Evolutionary conservation across 1,284 basidiomycete genomes (phyloP).

Genomic region (Apiotrichum porosum): DNA sequence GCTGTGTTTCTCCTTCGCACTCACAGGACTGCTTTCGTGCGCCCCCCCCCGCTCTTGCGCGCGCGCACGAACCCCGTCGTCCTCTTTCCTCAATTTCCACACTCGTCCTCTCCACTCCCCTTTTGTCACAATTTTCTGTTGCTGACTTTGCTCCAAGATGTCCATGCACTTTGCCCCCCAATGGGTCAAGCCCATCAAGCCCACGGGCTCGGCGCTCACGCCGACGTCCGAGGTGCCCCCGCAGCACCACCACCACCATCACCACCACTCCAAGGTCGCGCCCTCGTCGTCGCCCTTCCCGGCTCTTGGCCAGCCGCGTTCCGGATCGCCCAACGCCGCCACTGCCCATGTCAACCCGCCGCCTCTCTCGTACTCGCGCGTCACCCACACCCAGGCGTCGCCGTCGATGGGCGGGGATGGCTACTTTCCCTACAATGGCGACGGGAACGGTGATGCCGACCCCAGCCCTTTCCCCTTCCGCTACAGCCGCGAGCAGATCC

Average conservation of each 20-base stretch:
- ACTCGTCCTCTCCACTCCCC: no score
- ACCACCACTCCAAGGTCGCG: conserved; percentile 2
- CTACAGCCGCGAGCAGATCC: conserved; percentile 78
- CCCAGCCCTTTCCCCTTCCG: conserved; percentile 61
- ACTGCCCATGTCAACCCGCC: conserved; percentile 23
- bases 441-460: conserved; percentile 6
- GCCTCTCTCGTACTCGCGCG: conserved; percentile 62
- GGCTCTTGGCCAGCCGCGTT: conserved; percentile 32
- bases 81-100: no score
- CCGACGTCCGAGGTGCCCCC: conserved; percentile 23
- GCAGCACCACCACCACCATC: not conserved
- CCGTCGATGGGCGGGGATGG: conserved; percentile 40
- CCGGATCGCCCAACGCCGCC: conserved; percentile 18
- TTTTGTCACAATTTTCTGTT: no score
- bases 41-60: no score
- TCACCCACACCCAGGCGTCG: conserved; percentile 50
- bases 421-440: conserved; percentile 57
- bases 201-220: conserved; percentile 31
- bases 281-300: conserved; percentile 35
- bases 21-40: no score
- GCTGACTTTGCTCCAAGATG: conserved; percentile 39
- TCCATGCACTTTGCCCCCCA: conserved; percentile 48
- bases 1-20: no score
- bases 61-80: no score
- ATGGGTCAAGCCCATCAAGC: conserved; percentile 48